A percentile compares a stretch with the other conserved stretches of the same genome.
phyloP scores from a whole-genome alignment of 1,284 basidiomycete species.

The Coriolopsis trogii region DNA sequence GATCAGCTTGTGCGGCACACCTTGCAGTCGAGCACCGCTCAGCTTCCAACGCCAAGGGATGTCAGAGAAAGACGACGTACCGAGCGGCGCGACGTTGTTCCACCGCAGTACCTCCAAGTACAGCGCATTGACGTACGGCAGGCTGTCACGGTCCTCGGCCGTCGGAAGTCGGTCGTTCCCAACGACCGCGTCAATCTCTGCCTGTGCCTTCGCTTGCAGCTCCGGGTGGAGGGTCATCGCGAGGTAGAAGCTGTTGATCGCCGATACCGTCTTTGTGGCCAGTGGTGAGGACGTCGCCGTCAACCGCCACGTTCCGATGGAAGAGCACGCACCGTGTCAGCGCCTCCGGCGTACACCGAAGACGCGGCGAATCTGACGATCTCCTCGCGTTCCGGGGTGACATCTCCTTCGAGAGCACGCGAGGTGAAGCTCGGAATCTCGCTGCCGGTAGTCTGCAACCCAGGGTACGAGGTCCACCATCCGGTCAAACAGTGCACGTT shows the following conservation, averaged over 20 bases:
- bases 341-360: constrained; percentile 34
- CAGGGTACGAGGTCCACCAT: too few relatives aligned
- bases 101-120: constrained; percentile 37
- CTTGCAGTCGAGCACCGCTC: constrained; percentile 7
- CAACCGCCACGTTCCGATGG: not conserved
- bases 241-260: constrained; percentile 30
- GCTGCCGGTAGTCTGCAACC: constrained; percentile 30
- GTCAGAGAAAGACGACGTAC: constrained; percentile 11
- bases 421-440: constrained; percentile 31
- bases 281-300: not conserved
- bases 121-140: constrained; percentile 36
- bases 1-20: constrained; percentile 29
- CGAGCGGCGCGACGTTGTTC: constrained; percentile 20
- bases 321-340: constrained; percentile 30
- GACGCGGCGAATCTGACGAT: constrained; percentile 34
- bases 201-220: constrained; percentile 31
- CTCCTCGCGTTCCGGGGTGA: constrained; percentile 27
- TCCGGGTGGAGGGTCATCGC: constrained; percentile 33
- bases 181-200: constrained; percentile 33
- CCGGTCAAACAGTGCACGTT: too few relatives aligned
- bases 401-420: constrained; percentile 24
- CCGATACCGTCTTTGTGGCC: constrained; percentile 31
- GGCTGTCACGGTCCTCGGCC: constrained; percentile 27
- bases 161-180: constrained; percentile 31
- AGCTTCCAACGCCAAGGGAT: too few relatives aligned